phyloP scores from a whole-genome alignment of 148 eudicot species.

The Chenopodium quinoa region DNA sequence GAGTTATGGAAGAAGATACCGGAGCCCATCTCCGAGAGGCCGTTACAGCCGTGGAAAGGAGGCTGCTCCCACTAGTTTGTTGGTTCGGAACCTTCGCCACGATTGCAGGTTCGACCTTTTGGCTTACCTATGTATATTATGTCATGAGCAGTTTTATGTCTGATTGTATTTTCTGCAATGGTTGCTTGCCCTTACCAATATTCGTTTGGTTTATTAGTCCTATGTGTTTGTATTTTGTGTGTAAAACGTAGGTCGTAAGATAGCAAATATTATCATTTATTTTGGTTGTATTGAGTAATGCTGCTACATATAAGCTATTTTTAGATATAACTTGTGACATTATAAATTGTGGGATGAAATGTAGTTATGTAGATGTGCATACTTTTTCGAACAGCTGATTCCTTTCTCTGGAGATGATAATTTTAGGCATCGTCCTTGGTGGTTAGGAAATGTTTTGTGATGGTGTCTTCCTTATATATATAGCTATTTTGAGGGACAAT shows the following conservation, averaged over 20 bases:
- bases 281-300: background rate
- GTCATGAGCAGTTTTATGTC: background rate
- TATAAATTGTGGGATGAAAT: background rate
- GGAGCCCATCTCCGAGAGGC: slow-evolving; percentile 86
- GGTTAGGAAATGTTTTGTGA: no score
- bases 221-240: no score
- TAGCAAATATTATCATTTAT: background rate
- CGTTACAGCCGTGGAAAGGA: slow-evolving; percentile 54
- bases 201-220: no score
- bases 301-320: background rate
- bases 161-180: background rate
- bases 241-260: no score
- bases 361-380: no score
- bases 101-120: slow-evolving; percentile 65
- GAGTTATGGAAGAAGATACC: slow-evolving; percentile 52
- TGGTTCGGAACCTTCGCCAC: slow-evolving; percentile 80
- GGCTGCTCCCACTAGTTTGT: slow-evolving; percentile 59
- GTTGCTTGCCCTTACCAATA: background rate
- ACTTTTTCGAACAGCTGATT: no score
- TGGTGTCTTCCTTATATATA: no score
- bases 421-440: no score
- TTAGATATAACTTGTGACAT: no score
- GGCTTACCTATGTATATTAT: no score
- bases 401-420: no score
- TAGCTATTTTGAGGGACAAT: no score